Base-by-base conservation (phyloP, 345 rosid species). In the Eucalyptus polyanthemos region DNA sequence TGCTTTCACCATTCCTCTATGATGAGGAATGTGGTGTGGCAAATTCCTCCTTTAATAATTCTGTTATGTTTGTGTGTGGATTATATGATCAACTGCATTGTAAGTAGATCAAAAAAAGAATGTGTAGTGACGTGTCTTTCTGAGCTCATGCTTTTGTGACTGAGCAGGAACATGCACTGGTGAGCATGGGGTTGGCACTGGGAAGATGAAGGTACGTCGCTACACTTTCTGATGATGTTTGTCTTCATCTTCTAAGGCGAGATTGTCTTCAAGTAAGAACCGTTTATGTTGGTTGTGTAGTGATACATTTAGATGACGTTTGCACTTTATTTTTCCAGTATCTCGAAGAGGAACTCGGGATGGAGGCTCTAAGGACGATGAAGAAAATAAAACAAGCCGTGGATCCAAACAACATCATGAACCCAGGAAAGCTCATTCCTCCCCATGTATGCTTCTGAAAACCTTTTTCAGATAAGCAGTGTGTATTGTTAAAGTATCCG, bases 171-270 rank as follows among this genome's bases (percentile, higher is more conserved):
- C 99, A 50, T 97, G 99, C 90, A 95, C 98, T 6, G 99, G 99
- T 86, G 99, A 97, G 92, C 99, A 97, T 86, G 99, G 99, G 54
- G 96, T 97, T 87, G 98, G 99, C 90, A 97, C 98, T 27, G 99
- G 99, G 89, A 97, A 97, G 93, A 92, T 97, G 95, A 96, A 97
- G 99, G 99, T 96, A 94, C 47, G 22, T 86, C 7, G 13, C 44
- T 53, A 53, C 58, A 53, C 58, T 53, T 53, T 53, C 58, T 53
- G 58, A 53, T 53, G 58, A 53, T 53, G 58, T 53, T 53, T 53
- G 58, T 53, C 58, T 31, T 22, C 14, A 8, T 86, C 65, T 50
- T 86, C 42, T 86, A 7, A 51, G 44, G 19, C 44, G 6, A 50
- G 60, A 50, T 6, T 6, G 56, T 40, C 85, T 37, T 76, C 16